Evolutionary conservation across 352 stramenopile species (phyloP).

Genomic region (Pythium vanterpoolii): DNA sequence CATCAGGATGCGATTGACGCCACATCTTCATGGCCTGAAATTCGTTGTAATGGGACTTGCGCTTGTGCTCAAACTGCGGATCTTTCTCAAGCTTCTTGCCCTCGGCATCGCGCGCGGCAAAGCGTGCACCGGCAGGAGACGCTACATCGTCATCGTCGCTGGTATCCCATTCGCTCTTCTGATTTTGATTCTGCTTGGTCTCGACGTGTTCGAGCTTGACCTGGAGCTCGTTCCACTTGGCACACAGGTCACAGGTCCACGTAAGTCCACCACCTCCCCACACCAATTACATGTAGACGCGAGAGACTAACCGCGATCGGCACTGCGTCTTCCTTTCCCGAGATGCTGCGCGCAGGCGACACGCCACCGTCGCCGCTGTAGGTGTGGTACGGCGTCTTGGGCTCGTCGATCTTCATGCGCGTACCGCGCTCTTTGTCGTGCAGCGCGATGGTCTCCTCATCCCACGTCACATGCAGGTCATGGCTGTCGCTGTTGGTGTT

Average conservation of each 20-base stretch:
- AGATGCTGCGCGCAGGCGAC: slow-evolving; percentile 51
- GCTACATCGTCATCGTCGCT: slow-evolving; percentile 37
- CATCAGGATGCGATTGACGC: slow-evolving; percentile 48
- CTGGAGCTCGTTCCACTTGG: slow-evolving; percentile 70
- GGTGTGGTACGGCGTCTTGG: slow-evolving; percentile 90
- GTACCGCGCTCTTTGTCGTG: slow-evolving; percentile 90
- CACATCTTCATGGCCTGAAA: slow-evolving; percentile 69
- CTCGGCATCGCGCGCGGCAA: slow-evolving; percentile 43
- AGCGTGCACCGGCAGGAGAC: slow-evolving; percentile 16
- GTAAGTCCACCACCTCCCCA: neutral
- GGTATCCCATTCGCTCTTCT: slow-evolving; percentile 55
- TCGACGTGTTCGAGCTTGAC: slow-evolving; percentile 52
- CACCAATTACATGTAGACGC: neutral
- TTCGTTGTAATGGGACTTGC: slow-evolving; percentile 85
- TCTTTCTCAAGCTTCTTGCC: slow-evolving; percentile 70
- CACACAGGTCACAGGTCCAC: neutral
- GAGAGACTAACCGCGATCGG: slow-evolving; percentile 35
- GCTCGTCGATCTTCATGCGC: slow-evolving; percentile 93
- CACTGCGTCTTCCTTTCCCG: slow-evolving; percentile 36
- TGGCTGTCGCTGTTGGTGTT: neutral
- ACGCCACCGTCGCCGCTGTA: slow-evolving; percentile 35
- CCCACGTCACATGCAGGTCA: slow-evolving; percentile 75
- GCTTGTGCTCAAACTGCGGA: slow-evolving; percentile 64
- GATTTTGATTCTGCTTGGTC: slow-evolving; percentile 30
- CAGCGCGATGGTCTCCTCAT: slow-evolving; percentile 90